Evolutionary conservation across 1,284 basidiomycete species (phyloP).

Genomic region (Anthracocystis setariae): DNA sequence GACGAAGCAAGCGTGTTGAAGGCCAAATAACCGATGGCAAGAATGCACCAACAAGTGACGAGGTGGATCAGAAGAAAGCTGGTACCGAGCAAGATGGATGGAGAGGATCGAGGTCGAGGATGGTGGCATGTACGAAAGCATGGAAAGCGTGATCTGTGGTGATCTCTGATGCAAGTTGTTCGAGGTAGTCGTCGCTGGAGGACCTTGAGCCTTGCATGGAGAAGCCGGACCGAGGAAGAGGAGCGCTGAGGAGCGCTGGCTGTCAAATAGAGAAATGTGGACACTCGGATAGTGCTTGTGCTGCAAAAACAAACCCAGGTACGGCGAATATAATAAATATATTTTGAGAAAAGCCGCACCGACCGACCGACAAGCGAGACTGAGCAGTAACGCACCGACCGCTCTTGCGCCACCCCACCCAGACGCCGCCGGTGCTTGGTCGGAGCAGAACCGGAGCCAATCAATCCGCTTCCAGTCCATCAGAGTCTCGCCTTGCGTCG

Average conservation of each 20-base stretch:
- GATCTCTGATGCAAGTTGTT: background rate
- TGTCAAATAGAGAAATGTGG: slow-evolving; percentile 16
- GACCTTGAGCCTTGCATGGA: too few relatives aligned
- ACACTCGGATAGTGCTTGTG: slow-evolving; percentile 28
- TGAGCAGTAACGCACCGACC: background rate
- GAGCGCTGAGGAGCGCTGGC: background rate
- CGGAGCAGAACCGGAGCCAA: background rate
- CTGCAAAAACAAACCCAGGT: background rate
- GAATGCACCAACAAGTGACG: too few relatives aligned
- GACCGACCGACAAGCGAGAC: slow-evolving; percentile 24
- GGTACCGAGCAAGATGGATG: background rate
- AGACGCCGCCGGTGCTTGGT: slow-evolving; percentile 1
- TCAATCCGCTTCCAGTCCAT: background rate
- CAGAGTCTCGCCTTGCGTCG: too few relatives aligned
- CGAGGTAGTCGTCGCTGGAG: too few relatives aligned
- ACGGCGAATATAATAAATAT: slow-evolving; percentile 19
- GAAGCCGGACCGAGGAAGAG: slow-evolving; percentile 1
- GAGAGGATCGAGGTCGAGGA: background rate
- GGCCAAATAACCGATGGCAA: too few relatives aligned
- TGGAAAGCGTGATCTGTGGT: background rate
- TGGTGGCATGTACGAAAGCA: background rate
- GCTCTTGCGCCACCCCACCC: background rate
- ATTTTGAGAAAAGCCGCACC: slow-evolving; percentile 18
- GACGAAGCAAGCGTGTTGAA: background rate
- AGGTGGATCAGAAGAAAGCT: background rate